Evolutionary conservation across 169 alveolate species (phyloP).

Genomic region (Plasmodium berghei): DNA sequence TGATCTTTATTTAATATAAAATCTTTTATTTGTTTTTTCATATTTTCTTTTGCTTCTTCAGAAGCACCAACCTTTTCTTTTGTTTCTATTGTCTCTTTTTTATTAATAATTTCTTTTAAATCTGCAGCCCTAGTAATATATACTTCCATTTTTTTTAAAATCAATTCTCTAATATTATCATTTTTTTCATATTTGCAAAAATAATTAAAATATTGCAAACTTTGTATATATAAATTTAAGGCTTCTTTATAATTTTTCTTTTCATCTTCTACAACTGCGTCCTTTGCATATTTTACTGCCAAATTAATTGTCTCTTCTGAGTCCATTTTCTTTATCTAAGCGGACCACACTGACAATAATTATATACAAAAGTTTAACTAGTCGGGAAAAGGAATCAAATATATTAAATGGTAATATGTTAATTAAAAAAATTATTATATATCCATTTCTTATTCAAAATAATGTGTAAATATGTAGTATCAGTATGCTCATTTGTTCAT

Average conservation of each 20-base stretch:
- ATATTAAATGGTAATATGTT: too few species aligned
- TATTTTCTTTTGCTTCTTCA: conserved; percentile 69
- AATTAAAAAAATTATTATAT: too few species aligned
- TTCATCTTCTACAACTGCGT: conserved; percentile 75
- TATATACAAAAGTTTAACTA: not conserved
- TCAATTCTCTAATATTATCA: conserved; percentile 79
- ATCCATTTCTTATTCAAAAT: too few species aligned
- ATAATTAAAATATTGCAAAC: conserved; percentile 74
- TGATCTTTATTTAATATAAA: conserved; percentile 78
- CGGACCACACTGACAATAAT: not conserved
- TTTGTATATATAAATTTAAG: conserved; percentile 73
- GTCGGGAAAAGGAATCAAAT: too few species aligned
- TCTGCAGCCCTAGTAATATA: conserved; percentile 83
- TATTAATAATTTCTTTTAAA: conserved; percentile 77
- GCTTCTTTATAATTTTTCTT: conserved; percentile 76
- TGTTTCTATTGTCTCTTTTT: conserved; percentile 55
- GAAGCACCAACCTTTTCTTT: conserved; percentile 60
- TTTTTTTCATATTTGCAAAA: conserved; percentile 79
- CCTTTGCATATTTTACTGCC: conserved; percentile 76
- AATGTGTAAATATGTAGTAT: too few species aligned
- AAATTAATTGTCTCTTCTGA: conserved; percentile 73
- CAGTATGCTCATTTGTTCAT: too few species aligned
- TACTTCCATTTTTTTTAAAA: conserved; percentile 82
- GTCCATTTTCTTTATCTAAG: conserved; percentile 13
- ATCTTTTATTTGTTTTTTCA: conserved; percentile 66